Base-by-base conservation (phyloP, 495 filamentous ascomycete genomes). In the Thermothielavioides terrestris region DNA sequence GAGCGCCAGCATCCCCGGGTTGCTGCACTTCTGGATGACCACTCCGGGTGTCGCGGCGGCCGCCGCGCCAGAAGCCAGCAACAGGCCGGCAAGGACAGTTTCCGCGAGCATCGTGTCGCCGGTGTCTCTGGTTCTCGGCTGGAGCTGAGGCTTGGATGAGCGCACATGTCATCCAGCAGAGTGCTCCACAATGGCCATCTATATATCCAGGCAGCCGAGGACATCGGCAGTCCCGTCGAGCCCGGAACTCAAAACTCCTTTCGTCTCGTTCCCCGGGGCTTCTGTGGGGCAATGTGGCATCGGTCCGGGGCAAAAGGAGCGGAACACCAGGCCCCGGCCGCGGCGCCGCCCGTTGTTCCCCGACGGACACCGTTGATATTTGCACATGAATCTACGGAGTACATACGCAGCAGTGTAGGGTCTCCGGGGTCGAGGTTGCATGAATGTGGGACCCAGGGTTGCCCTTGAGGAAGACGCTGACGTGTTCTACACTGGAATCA, bases 11-110 rank as follows among this genome's bases (percentile, higher is more conserved):
- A 69, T 60, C 22, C 69, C 69, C 1, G 71, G 65, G 48, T 58
- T 61, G 43, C 53, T 52, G 62, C 71, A 75, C 38, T 68, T 61
- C 21, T 57, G 65, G 44, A 73, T 68, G 32, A 74, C 66, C 22
- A 59, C 57, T 8, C 71, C 71, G 1, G 66, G 57, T 1, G 64
- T 59, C 21, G 68, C 61, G 32, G 53, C 48, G 11, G 66, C 68
- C 8, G 52, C 52, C 5, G 48, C 66, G 28, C 32, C 21, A 40
- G 59, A 49, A 11, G 58, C 62, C 28, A 64, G 55, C 22, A 69
- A 54, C n/a, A 63, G 55, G 35, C 59, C 53, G 8, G 59, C 36
- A 30, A 64, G 34, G 25, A 58, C 39, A 14, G 59, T 61, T 34
- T 61, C 45, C 39, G 62, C 47, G 35, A 63, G 42, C 65, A 70